phyloP scores from a whole-genome alignment of 306 rosid genomes.

The Prunus kanzakura region DNA sequence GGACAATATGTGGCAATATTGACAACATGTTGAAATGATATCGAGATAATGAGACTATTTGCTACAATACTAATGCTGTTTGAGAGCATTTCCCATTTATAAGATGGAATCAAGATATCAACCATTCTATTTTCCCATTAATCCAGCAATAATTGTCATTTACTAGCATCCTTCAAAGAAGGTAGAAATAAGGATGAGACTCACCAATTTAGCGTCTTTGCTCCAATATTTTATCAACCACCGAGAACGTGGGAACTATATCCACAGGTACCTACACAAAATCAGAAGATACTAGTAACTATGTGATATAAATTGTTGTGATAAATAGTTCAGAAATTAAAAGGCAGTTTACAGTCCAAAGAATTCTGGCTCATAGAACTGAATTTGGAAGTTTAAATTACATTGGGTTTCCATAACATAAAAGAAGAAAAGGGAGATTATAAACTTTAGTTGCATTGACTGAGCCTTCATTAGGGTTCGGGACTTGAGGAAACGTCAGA shows the following conservation, averaged over 20 bases:
- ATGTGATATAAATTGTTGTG: background rate
- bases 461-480: too few relatives aligned
- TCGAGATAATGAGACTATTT: too few relatives aligned
- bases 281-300: background rate
- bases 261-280: constrained; percentile 78
- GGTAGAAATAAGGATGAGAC: background rate
- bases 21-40: too few relatives aligned
- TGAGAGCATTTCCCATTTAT: too few relatives aligned
- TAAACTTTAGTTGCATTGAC: too few relatives aligned
- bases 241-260: constrained; percentile 66
- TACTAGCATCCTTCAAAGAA: background rate
- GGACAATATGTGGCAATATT: too few relatives aligned
- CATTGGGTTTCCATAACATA: background rate
- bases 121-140: background rate
- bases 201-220: constrained; percentile 13
- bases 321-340: background rate
- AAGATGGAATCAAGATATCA: constrained; percentile 2
- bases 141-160: background rate
- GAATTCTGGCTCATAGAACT: background rate
- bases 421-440: background rate
- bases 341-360: background rate
- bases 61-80: too few relatives aligned
- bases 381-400: background rate
- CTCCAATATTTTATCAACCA: constrained; percentile 55
- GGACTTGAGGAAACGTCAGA: too few relatives aligned